These are phyloP conservation scores for Colletotrichum australisinense DNA, from an alignment of 2,329 filamentous ascomycete species.

Conservation along the genomic window DNA sequence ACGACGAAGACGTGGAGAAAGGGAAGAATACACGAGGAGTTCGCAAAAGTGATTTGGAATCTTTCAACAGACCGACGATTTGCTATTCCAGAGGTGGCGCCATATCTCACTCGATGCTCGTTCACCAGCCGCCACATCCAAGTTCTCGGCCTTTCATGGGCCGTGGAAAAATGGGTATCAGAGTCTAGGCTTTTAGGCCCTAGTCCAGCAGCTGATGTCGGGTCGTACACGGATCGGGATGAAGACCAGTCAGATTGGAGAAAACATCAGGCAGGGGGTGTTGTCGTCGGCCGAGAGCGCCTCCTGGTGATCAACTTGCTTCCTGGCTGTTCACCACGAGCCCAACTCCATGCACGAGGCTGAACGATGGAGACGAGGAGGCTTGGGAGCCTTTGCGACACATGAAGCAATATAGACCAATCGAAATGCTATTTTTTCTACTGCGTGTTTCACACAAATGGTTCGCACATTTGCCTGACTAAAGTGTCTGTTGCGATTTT, in stretches of 20 bases:
- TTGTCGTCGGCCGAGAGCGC: background rate
- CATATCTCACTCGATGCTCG: background rate
- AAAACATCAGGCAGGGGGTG: background rate
- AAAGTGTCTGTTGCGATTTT: background rate
- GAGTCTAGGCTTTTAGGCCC: background rate
- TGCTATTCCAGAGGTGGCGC: background rate
- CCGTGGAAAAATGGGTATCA: background rate
- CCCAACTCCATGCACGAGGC: background rate
- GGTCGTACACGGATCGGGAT: slow-evolving; percentile 5
- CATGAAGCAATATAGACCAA: slow-evolving; percentile 9
- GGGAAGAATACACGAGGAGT: slow-evolving; percentile 6
- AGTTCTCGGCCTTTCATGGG: background rate
- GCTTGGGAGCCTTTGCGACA: background rate
- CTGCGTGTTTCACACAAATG: slow-evolving; percentile 22
- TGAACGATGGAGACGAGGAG: background rate
- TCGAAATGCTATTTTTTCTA: background rate
- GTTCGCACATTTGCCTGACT: background rate
- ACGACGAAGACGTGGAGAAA: background rate
- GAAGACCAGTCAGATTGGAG: background rate
- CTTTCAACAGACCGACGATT: background rate
- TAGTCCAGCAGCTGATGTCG: background rate
- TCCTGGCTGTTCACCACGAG: background rate
- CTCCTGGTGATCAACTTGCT: background rate
- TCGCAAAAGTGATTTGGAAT: background rate
- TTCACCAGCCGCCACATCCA: slow-evolving; percentile 10